Base-by-base conservation (phyloP, 192 early-diverging fungal genomes). In the Backusella westeae region DNA sequence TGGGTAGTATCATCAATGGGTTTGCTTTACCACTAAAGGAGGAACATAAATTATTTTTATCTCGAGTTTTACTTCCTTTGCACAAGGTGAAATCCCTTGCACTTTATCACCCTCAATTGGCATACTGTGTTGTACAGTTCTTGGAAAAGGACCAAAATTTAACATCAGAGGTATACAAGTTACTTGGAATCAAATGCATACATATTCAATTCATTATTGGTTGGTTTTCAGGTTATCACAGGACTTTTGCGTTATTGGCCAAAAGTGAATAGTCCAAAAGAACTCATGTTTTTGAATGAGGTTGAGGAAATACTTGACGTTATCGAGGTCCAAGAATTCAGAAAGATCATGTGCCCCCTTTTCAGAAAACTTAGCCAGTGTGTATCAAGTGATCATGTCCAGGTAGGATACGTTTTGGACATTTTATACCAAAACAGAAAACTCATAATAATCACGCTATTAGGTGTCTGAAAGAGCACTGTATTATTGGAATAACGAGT, bases 1-100 rank as follows among this genome's bases (percentile, higher is more conserved):
- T 97, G 21, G 96, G 96, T 41, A 93, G 95, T 80, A 97, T 97
- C 74, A 97, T 97, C 88, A 97, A 97, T 79, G 96, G 96, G 12
- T 97, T 97, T 81, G 95, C 96, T 0, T 85, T 96, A 26, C 96
- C 96, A 39, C 82, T 97, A 34, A 97, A 97, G 80, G 95, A 96
- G 65, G 96, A 97, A 84, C 96, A 97, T 85, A 94, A 95, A 78
- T 87, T 89, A 19, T 97, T 97, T 84, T 80, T 97, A 42, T 89
- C 89, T 39, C 86, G 92, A n/a, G 95, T 96, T 26, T 82, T 97
- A 72, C 85, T 97, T 66, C 96, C 96, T 21, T 77, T 97, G 73
- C 96, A 97, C 85, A 96, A 96, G 73, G 93, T 93, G 8, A 93
- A 94, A 46, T 93, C 93, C 2, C 85, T 97, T 83, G 89, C 89